A percentile compares a stretch with the other conserved stretches of the same genome.
Evolutionary conservation across 1,284 basidiomycete species (phyloP).

Genomic region (Sporisorium sorghi): DNA sequence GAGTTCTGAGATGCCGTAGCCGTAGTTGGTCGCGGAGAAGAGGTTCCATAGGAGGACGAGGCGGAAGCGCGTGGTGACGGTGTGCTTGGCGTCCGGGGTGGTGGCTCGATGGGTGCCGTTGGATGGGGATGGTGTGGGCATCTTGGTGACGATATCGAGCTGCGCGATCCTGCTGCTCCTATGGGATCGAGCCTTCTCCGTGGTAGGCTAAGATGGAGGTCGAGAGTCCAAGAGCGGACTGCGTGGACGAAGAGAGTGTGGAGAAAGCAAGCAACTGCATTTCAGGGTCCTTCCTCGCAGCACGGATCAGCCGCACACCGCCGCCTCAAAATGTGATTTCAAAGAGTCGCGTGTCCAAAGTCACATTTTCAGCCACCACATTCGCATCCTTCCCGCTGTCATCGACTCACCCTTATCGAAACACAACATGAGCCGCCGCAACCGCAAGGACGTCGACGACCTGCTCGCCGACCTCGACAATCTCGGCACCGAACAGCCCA

Average conservation of each 20-base stretch:
- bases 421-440: constrained; percentile 41
- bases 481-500: constrained; percentile 47
- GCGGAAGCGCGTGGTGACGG: constrained; percentile 38
- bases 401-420: background rate
- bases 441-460: constrained; percentile 63
- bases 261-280: constrained; percentile 10
- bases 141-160: background rate
- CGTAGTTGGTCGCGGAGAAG: constrained; percentile 60
- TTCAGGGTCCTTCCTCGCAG: constrained; percentile 30
- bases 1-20: constrained; percentile 65
- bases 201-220: background rate
- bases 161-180: background rate
- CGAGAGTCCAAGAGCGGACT: background rate
- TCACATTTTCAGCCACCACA: constrained; percentile 30
- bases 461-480: constrained; percentile 66
- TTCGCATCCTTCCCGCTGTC: constrained; percentile 22
- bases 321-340: background rate
- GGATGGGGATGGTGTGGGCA: background rate
- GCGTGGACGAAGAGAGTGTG: constrained; percentile 1
- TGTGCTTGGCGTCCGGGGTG: constrained; percentile 3
- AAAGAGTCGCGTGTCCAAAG: constrained; percentile 8
- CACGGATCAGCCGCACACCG: background rate
- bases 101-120: background rate
- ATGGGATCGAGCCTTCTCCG: background rate
- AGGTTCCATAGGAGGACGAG: constrained; percentile 58